phyloP scores from a whole-genome alignment of 2,329 filamentous ascomycete genomes.

The Dissoconium aciculare region DNA sequence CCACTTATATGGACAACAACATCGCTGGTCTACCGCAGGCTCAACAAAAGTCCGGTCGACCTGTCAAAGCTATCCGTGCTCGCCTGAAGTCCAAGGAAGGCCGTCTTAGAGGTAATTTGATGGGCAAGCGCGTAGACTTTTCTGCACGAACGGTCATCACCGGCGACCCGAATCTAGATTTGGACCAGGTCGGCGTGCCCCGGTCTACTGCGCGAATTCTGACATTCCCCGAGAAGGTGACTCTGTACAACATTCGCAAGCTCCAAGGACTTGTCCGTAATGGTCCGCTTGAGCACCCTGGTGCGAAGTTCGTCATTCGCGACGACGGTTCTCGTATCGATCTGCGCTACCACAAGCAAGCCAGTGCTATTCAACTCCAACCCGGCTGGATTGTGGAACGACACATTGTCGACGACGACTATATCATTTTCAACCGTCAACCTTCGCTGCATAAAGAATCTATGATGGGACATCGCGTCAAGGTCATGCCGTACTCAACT shows the following conservation, averaged over 20 bases:
- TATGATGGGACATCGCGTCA: slow-evolving; percentile 98
- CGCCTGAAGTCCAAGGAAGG: slow-evolving; percentile 99
- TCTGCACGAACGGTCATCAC: slow-evolving; percentile 99
- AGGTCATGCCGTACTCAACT: slow-evolving; percentile 97
- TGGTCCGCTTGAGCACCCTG: slow-evolving; percentile 86
- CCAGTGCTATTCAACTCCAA: slow-evolving; percentile 70
- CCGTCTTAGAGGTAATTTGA: slow-evolving; percentile 92
- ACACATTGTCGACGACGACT: slow-evolving; percentile 89
- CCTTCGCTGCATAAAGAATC: slow-evolving; percentile 98
- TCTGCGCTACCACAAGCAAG: slow-evolving; percentile 79
- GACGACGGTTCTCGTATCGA: slow-evolving; percentile 90
- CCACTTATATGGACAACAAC: slow-evolving; percentile 99
- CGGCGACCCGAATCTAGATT: slow-evolving; percentile 86
- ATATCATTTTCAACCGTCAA: slow-evolving; percentile 99
- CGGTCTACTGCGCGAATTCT: slow-evolving; percentile 82
- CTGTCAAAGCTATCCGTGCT: slow-evolving; percentile 90
- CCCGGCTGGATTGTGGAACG: slow-evolving; percentile 99
- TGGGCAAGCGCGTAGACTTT: slow-evolving; percentile 99
- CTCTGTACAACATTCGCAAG: slow-evolving; percentile 92
- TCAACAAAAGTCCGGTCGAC: slow-evolving; percentile 89
- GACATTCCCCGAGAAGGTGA: slow-evolving; percentile 95
- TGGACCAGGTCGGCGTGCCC: slow-evolving; percentile 95
- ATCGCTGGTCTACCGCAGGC: slow-evolving; percentile 91
- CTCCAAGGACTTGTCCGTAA: slow-evolving; percentile 81
- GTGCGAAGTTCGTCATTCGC: slow-evolving; percentile 90